Percentiles rank a stretch among this genome's conserved stretches.
Conservation (phyloP, 805 yeast genomes). For the Ogataea trehalophila region DNA sequence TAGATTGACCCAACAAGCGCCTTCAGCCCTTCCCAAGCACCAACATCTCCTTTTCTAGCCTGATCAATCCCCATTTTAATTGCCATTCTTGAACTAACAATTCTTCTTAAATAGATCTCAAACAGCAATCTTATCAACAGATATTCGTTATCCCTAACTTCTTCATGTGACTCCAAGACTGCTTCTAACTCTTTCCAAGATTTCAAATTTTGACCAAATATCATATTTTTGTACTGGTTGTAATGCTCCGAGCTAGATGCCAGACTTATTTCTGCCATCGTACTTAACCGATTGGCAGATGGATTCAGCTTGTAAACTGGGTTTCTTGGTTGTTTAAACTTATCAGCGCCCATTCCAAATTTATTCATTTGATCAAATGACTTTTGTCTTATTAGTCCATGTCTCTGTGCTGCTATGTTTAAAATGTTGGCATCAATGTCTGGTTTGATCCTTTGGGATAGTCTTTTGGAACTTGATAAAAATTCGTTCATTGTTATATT, state of each 20-base stretch:
- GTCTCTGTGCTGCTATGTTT: background rate
- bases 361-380: conserved; percentile 9
- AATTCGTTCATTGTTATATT: conserved; percentile 12
- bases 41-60: conserved; percentile 18
- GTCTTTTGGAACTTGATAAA: background rate
- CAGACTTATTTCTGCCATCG: conserved; percentile 23
- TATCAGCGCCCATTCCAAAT: conserved; percentile 7
- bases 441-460: background rate
- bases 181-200: conserved; percentile 14
- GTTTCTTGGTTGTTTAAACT: conserved; percentile 7
- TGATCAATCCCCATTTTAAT: conserved; percentile 21
- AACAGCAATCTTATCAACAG: conserved; percentile 23
- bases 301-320: conserved; percentile 4
- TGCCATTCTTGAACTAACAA: conserved; percentile 28
- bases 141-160: conserved; percentile 21
- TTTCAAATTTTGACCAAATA: conserved; percentile 12
- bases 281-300: conserved; percentile 16
- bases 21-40: conserved; percentile 36
- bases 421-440: too few species aligned
- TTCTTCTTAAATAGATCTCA: conserved; percentile 29
- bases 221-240: conserved; percentile 10
- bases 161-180: conserved; percentile 12
- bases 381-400: background rate
- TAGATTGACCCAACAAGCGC: conserved; percentile 53
- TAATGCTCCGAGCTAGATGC: conserved; percentile 25